phyloP scores from a whole-genome alignment of 805 yeast species.

The Jamesozyma hellenica region DNA sequence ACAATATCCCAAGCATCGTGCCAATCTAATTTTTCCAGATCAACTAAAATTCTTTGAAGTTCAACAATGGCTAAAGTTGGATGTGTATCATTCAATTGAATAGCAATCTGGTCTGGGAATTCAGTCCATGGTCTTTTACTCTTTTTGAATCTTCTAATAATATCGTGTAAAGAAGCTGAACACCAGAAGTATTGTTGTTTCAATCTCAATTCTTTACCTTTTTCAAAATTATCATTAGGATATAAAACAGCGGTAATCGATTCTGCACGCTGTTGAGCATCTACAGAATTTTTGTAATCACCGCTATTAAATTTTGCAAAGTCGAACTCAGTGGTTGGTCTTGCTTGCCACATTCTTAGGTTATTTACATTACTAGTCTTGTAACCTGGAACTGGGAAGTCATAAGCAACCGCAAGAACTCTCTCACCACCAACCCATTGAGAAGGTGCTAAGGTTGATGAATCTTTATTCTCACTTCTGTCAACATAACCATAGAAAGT shows the following conservation, averaged over 20 bases:
- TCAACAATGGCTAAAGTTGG: constrained; percentile 89
- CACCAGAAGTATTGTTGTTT: constrained; percentile 98
- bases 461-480: constrained; percentile 40
- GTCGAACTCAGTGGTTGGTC: constrained; percentile 85
- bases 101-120: constrained; percentile 78
- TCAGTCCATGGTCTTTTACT: constrained; percentile 65
- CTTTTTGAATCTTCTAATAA: constrained; percentile 81
- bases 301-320: constrained; percentile 85
- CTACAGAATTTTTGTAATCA: constrained; percentile 77
- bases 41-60: constrained; percentile 76
- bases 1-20: constrained; percentile 80
- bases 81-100: constrained; percentile 90
- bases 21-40: constrained; percentile 75
- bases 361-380: constrained; percentile 76
- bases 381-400: constrained; percentile 88
- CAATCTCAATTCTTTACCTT: constrained; percentile 83
- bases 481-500: constrained; percentile 80
- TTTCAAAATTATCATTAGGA: constrained; percentile 87
- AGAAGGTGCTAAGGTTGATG: constrained; percentile 43
- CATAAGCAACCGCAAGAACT: constrained; percentile 82
- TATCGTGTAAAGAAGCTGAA: constrained; percentile 85
- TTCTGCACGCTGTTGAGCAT: constrained; percentile 80
- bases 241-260: constrained; percentile 85
- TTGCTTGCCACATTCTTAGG: constrained; percentile 81
- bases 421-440: constrained; percentile 88